These are phyloP conservation scores for Hypoxylon trugodes DNA, from an alignment of 495 filamentous ascomycete genomes.

Conservation along the genomic window DNA sequence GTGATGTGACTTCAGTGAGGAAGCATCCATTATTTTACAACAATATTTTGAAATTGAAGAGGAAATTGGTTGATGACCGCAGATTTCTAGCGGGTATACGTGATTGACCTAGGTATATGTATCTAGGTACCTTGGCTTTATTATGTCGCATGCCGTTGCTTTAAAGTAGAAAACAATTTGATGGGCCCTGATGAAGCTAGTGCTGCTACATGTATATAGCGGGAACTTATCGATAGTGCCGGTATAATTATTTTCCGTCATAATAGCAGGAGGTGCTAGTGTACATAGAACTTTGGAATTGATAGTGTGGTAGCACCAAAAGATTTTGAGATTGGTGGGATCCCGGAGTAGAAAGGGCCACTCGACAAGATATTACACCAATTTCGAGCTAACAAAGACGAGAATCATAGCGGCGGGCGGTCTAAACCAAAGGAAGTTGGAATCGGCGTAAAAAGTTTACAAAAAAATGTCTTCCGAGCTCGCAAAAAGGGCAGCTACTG, in stretches of 20 bases:
- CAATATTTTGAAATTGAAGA: no score
- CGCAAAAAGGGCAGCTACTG: slow-evolving; percentile 35
- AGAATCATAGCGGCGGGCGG: neutral
- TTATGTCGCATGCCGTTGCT: neutral
- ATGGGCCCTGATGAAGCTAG: neutral
- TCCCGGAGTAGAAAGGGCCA: neutral
- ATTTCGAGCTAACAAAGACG: neutral
- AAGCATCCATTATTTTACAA: no score
- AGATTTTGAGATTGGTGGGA: neutral
- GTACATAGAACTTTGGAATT: neutral
- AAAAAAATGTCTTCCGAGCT: slow-evolving; percentile 46
- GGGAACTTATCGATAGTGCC: slow-evolving; percentile 6
- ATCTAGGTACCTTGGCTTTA: neutral
- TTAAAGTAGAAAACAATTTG: neutral
- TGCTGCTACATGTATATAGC: no score
- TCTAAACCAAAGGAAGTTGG: neutral
- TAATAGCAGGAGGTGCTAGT: neutral
- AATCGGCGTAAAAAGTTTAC: neutral
- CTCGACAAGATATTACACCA: neutral
- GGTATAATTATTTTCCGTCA: slow-evolving; percentile 13
- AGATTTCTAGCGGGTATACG: no score
- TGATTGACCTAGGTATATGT: neutral
- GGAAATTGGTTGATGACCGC: no score
- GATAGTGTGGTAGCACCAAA: neutral
- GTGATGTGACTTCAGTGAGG: no score